Conservation (phyloP, 108 stramenopile species). For the Cyclotella kingstonii region DNA sequence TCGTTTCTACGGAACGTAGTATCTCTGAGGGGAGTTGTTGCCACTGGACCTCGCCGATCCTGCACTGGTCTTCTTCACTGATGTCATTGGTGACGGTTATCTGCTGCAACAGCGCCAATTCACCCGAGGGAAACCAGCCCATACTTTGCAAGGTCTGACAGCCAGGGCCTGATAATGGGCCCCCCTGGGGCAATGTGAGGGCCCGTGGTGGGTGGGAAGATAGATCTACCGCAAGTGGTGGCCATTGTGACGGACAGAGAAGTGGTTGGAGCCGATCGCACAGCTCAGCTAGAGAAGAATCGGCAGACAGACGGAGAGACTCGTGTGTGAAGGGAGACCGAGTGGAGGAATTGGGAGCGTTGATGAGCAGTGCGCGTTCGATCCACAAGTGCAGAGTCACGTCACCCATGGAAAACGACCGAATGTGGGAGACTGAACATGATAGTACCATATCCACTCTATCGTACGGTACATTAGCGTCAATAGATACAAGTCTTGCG, state of each 20-base stretch:
- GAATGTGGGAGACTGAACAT: not conserved
- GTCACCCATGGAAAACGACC: too few species aligned
- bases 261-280: not conserved
- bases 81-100: not conserved
- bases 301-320: constrained; percentile 8
- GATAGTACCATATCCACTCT: not conserved
- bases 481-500: too few species aligned
- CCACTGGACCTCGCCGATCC: too few species aligned
- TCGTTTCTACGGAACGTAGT: too few species aligned
- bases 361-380: not conserved
- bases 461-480: not conserved
- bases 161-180: constrained; percentile 48
- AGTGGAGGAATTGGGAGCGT: not conserved
- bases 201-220: constrained; percentile 57
- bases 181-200: too few species aligned
- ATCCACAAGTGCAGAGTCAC: too few species aligned
- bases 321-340: not conserved
- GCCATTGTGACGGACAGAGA: not conserved
- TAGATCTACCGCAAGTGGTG: too few species aligned
- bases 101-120: constrained; percentile 39
- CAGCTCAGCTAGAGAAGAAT: constrained; percentile 18
- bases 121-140: constrained; percentile 78
- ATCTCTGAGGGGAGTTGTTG: too few species aligned
- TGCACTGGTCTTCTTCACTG: constrained; percentile 15
- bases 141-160: constrained; percentile 67